Base-by-base conservation (phyloP, 2,329 filamentous ascomycete genomes). In the Ceratocystis papillata region DNA sequence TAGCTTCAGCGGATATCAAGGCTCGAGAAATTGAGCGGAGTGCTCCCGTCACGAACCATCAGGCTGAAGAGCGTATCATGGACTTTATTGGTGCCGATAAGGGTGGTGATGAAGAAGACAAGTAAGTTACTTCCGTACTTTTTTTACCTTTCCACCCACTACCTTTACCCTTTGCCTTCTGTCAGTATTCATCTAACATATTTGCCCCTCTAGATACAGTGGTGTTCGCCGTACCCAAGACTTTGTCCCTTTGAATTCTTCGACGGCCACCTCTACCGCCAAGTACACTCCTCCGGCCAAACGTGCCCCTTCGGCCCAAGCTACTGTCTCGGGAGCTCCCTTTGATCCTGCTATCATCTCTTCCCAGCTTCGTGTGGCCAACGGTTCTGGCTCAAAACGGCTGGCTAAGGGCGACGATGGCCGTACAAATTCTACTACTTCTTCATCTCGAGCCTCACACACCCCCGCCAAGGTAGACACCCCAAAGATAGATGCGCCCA, bases 211-310 rank as follows among this genome's bases (percentile, higher is more conserved):
- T 69, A 90, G 87, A 74, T 97, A 97, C 77, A 96, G 92, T 73
- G 93, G 93, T 73, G 94, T 99, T 65, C 87, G 87, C 69, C 86
- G 93, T 69, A 81, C 83, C 69, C 86, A 63, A 22, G 41, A 48
- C 88, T 88, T 71, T 83, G 87, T 5, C 82, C 87, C n/a, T 79
- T 95, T 41, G 69, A 68, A 61, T 77, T 75, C 55, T 76, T 79
- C 20, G 78, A 80, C 70, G 83, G 83, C 75, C 22, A 37, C 64
- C 64, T 17, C 48, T 48, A 59, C 65, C 41, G 62, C 60, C 28
- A 93, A 90, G 75, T 99, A 99, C 75, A 96, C 88, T 0, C 93
- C 94, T 44, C 94, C 94, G 3, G 93, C 90, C 20, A 84, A 90
- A 74, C 85, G 94, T 71, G 88, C 92, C 7, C 89, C 90, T 20